These are phyloP conservation scores for Neurospora africana DNA, from an alignment of 495 filamentous ascomycete genomes.

Conservation along the genomic window DNA sequence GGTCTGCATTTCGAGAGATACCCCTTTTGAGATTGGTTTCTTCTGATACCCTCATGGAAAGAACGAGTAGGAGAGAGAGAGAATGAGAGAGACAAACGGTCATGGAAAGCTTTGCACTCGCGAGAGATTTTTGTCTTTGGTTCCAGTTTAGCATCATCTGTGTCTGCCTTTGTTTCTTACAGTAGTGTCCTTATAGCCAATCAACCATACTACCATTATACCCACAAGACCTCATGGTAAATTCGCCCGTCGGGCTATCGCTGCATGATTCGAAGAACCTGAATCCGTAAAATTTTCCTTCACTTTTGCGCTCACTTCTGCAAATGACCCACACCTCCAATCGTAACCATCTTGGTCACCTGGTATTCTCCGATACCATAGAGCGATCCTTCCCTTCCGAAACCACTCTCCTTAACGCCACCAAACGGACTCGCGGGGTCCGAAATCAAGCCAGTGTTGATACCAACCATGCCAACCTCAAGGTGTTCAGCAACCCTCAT, in stretches of 20 bases:
- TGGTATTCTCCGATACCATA: slow-evolving; percentile 89
- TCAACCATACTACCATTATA: background rate
- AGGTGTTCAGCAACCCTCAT: slow-evolving; percentile 72
- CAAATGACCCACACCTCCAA: slow-evolving; percentile 61
- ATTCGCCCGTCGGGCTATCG: background rate
- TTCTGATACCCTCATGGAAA: slow-evolving; percentile 29
- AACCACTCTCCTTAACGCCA: slow-evolving; percentile 87
- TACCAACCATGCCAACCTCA: slow-evolving; percentile 83
- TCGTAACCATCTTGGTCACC: slow-evolving; percentile 76
- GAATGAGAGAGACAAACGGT: background rate
- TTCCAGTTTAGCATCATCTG: background rate
- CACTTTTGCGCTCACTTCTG: slow-evolving; percentile 16
- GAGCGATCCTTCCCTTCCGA: slow-evolving; percentile 83
- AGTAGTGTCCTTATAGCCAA: slow-evolving; percentile 1
- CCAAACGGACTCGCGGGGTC: slow-evolving; percentile 81
- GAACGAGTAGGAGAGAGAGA: background rate
- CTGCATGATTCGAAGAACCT: background rate
- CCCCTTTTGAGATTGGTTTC: slow-evolving; percentile 40
- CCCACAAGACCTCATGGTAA: background rate
- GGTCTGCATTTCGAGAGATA: slow-evolving; percentile 47
- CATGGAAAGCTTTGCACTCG: background rate
- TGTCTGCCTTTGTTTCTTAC: background rate
- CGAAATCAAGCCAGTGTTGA: slow-evolving; percentile 75
- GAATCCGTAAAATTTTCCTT: background rate
- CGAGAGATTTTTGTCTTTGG: background rate